phyloP scores from a whole-genome alignment of 2,329 filamentous ascomycete species.

The Magnaporthiopsis incrustans region DNA sequence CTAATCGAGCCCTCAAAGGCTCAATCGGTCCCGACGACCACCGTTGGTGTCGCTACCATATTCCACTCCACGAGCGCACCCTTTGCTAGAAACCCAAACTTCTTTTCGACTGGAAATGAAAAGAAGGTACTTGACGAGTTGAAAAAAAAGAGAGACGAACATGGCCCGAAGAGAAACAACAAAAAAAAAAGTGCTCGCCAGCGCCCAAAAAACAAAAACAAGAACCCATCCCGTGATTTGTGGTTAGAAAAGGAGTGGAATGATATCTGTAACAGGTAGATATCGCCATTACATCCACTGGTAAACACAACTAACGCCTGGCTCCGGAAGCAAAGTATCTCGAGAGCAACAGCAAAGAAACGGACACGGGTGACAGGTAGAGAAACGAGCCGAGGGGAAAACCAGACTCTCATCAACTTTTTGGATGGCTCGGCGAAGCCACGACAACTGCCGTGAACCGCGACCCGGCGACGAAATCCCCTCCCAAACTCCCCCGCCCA shows the following conservation, averaged over 20 bases:
- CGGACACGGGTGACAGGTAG: background rate
- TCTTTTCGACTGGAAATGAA: conserved; percentile 4
- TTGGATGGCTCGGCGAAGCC: background rate
- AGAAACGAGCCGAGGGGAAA: conserved; percentile 1
- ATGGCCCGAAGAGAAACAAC: background rate
- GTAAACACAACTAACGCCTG: conserved; percentile 4
- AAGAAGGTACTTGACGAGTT: background rate
- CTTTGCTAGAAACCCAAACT: background rate
- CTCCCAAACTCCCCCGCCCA: background rate
- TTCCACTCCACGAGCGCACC: background rate
- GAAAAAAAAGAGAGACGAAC: background rate
- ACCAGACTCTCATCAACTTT: background rate
- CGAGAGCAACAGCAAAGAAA: conserved; percentile 2
- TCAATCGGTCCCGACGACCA: background rate
- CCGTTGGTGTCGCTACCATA: background rate
- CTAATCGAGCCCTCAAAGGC: background rate
- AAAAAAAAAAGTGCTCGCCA: background rate
- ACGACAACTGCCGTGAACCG: background rate
- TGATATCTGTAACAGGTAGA: conserved; percentile 3
- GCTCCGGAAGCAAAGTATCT: conserved; percentile 1
- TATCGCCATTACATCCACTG: conserved; percentile 8
- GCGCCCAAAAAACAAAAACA: background rate
- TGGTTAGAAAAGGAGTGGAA: background rate
- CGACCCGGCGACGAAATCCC: background rate
- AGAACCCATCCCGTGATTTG: background rate